Percentiles rank a stretch among this genome's conserved stretches.
Evolutionary conservation across 2,329 filamentous ascomycete genomes (phyloP).

Genomic region (Tolypocladium cylindrosporum): DNA sequence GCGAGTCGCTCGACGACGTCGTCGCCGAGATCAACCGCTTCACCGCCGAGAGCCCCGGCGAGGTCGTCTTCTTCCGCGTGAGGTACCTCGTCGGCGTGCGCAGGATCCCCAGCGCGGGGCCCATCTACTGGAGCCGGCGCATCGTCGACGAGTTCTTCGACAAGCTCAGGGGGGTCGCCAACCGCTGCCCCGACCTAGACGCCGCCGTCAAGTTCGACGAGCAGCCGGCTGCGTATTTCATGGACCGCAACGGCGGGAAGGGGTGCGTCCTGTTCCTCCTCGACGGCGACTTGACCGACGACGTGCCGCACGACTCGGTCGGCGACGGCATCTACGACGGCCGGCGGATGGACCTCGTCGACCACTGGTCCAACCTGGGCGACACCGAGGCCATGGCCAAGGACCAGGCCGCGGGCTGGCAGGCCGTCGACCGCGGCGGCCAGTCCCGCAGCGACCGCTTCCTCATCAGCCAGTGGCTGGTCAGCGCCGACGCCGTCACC

Average conservation of each 20-base stretch:
- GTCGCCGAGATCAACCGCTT: constrained; percentile 34
- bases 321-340: constrained; percentile 19
- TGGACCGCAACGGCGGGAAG: constrained; percentile 19
- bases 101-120: constrained; percentile 15
- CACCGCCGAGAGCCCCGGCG: constrained; percentile 28
- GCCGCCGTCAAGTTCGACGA: constrained; percentile 12
- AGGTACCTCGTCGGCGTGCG: constrained; percentile 30
- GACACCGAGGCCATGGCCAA: constrained; percentile 14
- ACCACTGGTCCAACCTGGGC: constrained; percentile 20
- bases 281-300: constrained; percentile 1
- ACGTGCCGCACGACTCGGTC: constrained; percentile 7
- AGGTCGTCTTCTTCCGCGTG: constrained; percentile 36
- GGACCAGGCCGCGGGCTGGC: constrained; percentile 12
- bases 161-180: constrained; percentile 28
- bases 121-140: constrained; percentile 23
- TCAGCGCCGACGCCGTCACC: constrained; percentile 14
- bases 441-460: constrained; percentile 1
- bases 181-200: constrained; percentile 22
- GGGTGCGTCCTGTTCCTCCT: constrained; percentile 24
- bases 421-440: constrained; percentile 9
- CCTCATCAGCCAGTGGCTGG: constrained; percentile 20
- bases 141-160: constrained; percentile 33
- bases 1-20: constrained; percentile 30
- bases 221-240: constrained; percentile 16
- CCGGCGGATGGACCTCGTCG: constrained; percentile 12